Conservation (phyloP, 306 rosid species). For the Vigna mungo region DNA sequence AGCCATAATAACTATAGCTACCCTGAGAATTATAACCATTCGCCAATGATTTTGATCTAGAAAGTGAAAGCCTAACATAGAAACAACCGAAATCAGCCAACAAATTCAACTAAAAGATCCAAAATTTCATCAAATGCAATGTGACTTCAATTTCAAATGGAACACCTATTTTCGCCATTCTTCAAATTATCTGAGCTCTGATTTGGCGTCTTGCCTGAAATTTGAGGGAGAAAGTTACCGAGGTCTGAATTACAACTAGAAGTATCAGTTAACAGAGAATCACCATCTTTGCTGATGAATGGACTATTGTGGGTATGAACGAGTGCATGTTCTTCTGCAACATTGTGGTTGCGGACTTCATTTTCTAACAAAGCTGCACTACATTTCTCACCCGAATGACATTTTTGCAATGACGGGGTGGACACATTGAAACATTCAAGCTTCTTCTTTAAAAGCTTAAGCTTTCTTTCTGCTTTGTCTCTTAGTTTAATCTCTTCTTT, state of each 20-base stretch:
- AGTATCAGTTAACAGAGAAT: not conserved
- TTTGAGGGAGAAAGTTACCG: not conserved
- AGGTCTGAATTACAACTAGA: not conserved
- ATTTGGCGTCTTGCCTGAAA: not conserved
- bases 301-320: not conserved
- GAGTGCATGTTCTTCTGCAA: not conserved
- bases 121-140: not conserved
- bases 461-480: conserved; percentile 15
- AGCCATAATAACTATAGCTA: not conserved
- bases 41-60: not conserved
- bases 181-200: not conserved
- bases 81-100: not conserved
- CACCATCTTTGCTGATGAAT: conserved; percentile 2
- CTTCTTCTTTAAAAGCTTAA: conserved; percentile 10
- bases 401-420: not conserved
- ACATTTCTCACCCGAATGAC: not conserved
- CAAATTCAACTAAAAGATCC: not conserved
- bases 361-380: not conserved
- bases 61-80: not conserved
- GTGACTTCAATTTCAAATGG: not conserved
- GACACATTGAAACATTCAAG: conserved; percentile 5
- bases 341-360: conserved; percentile 1
- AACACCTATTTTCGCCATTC: not conserved
- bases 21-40: not conserved
- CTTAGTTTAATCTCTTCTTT: conserved; percentile 21